Conservation (phyloP, 148 eudicot genomes). For the Nyssa sinensis region DNA sequence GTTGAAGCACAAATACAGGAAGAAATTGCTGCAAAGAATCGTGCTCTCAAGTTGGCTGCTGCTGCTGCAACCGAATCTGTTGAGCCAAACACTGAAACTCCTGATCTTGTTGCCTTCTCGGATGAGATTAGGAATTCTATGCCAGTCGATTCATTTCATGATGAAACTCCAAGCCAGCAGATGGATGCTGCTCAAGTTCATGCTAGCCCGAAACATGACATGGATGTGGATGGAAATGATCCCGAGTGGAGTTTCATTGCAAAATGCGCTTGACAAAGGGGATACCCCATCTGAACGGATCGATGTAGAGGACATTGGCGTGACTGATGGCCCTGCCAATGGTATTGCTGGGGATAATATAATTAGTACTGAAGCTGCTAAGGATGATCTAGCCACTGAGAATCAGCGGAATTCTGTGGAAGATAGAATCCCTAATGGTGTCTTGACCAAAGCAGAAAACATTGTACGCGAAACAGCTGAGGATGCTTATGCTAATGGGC, state of each 20-base stretch:
- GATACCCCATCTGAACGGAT: background rate
- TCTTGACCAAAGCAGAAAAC: slow-evolving; percentile 10
- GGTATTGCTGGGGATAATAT: slow-evolving; percentile 14
- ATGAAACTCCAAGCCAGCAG: slow-evolving; percentile 21
- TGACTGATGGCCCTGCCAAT: slow-evolving; percentile 1
- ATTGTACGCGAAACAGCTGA: background rate
- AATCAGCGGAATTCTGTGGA: slow-evolving; percentile 6
- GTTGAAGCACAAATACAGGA: slow-evolving; percentile 45
- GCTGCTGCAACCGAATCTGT: slow-evolving; percentile 30
- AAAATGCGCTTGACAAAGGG: background rate
- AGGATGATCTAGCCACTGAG: slow-evolving; percentile 7
- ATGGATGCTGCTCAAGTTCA: slow-evolving; percentile 16
- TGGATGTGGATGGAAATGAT: slow-evolving; percentile 17
- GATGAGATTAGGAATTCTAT: slow-evolving; percentile 24
- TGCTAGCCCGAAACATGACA: slow-evolving; percentile 22
- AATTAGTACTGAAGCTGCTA: background rate
- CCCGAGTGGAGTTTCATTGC: background rate
- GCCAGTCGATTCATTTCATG: slow-evolving; percentile 25
- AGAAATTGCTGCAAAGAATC: slow-evolving; percentile 51
- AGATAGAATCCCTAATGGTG: background rate
- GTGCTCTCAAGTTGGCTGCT: slow-evolving; percentile 38
- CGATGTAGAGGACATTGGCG: slow-evolving; percentile 5
- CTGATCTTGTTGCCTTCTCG: slow-evolving; percentile 15
- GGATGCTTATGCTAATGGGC: background rate
- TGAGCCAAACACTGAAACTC: slow-evolving; percentile 18